Percentiles rank a stretch among this genome's conserved stretches.
Conservation (phyloP, 2,329 filamentous ascomycete genomes). For the Westerdykella sp. region DNA sequence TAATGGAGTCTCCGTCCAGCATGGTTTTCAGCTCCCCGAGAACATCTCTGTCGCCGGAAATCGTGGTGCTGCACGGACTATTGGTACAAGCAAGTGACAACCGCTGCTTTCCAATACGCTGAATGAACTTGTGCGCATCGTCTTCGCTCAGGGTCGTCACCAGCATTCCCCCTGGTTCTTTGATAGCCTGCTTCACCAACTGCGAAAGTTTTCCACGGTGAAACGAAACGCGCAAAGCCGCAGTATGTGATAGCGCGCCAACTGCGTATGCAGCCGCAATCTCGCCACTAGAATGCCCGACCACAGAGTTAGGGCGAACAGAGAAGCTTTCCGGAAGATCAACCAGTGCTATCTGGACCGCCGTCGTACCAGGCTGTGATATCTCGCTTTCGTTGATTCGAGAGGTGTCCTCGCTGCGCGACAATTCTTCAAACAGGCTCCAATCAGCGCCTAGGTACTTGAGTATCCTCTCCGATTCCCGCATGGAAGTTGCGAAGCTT, state of each 20-base stretch:
- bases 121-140: constrained; percentile 1
- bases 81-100: constrained; percentile 25
- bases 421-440: constrained; percentile 17
- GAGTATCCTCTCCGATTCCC: not conserved
- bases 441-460: constrained; percentile 5
- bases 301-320: constrained; percentile 9
- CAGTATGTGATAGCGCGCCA: constrained; percentile 5
- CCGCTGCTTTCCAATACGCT: not conserved
- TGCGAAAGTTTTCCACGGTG: not conserved
- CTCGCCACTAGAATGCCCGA: constrained; percentile 19
- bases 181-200: not conserved
- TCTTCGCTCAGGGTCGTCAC: constrained; percentile 1
- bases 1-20: constrained; percentile 33
- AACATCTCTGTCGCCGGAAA: constrained; percentile 39
- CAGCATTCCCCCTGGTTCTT: not conserved
- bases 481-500: not conserved
- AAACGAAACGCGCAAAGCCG: constrained; percentile 4
- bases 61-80: constrained; percentile 36
- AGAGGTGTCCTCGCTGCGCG: constrained; percentile 2
- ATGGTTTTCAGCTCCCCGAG: constrained; percentile 27
- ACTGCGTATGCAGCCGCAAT: constrained; percentile 20
- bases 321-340: constrained; percentile 8
- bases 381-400: constrained; percentile 8
- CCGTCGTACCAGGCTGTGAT: constrained; percentile 10
- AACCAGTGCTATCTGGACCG: constrained; percentile 14